These are phyloP conservation scores for Oldenlandia corymbosa DNA, from an alignment of 257 asterid genomes.

Conservation along the genomic window DNA sequence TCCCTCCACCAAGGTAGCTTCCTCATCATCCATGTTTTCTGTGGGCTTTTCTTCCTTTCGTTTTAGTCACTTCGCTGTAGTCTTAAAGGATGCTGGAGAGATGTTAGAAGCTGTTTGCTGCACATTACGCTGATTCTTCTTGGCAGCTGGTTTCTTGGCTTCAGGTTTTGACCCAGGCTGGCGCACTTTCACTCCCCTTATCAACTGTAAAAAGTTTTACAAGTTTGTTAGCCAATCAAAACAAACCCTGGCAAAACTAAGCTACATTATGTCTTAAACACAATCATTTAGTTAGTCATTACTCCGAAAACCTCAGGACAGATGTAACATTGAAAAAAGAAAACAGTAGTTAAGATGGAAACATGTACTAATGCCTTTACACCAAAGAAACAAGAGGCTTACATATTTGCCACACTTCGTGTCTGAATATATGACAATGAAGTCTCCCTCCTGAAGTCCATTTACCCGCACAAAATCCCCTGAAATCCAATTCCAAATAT, in stretches of 20 bases:
- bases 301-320: too few species aligned
- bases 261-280: too few species aligned
- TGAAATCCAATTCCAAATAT: not conserved
- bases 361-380: too few species aligned
- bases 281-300: too few species aligned
- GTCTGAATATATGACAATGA: conserved; percentile 43
- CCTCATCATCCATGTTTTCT: not conserved
- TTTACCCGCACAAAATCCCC: conserved; percentile 40
- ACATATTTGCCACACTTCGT: conserved; percentile 70
- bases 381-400: conserved; percentile 13
- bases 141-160: conserved; percentile 59
- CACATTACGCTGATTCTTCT: conserved; percentile 44
- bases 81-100: conserved; percentile 36
- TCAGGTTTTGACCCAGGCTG: conserved; percentile 55
- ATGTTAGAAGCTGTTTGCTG: conserved; percentile 33
- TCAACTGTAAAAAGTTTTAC: conserved; percentile 38
- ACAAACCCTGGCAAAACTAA: too few species aligned
- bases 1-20: not conserved
- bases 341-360: too few species aligned
- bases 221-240: not conserved
- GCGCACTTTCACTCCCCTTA: conserved; percentile 84
- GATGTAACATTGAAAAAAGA: too few species aligned
- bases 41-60: not conserved
- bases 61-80: conserved; percentile 27
- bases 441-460: conserved; percentile 47